Percentiles rank a stretch among this genome's conserved stretches.
These are phyloP conservation scores for Lenzites betulinus DNA, from an alignment of 768 basidiomycete genomes.

Conservation along the genomic window DNA sequence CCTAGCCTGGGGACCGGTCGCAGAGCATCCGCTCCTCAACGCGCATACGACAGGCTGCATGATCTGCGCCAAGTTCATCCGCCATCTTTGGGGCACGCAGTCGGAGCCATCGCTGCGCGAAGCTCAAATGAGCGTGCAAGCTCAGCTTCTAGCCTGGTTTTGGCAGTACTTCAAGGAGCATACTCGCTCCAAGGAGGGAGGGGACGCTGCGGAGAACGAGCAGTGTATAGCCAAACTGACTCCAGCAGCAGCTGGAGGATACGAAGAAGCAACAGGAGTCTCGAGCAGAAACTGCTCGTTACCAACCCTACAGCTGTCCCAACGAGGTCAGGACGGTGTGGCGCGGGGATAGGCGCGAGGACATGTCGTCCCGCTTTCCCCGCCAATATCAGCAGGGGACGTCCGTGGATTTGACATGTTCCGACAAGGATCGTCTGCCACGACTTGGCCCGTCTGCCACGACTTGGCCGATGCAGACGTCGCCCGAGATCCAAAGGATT, in stretches of 20 bases:
- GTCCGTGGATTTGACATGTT: too few relatives aligned
- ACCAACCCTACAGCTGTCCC: neutral
- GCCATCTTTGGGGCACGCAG: neutral
- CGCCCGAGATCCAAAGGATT: too few relatives aligned
- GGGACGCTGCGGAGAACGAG: neutral
- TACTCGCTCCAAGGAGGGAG: neutral
- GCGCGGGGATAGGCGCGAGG: neutral
- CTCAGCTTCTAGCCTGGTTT: neutral
- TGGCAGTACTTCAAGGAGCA: constrained; percentile 1
- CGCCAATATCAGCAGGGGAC: too few relatives aligned
- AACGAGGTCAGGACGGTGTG: neutral
- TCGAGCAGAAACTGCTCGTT: neutral
- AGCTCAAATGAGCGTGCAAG: neutral
- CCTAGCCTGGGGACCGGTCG: too few relatives aligned
- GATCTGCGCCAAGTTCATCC: neutral
- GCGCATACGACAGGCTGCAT: neutral
- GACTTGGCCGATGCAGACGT: neutral
- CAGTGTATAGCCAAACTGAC: neutral
- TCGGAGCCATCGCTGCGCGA: neutral
- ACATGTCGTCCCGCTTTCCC: too few relatives aligned
- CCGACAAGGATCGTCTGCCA: too few relatives aligned
- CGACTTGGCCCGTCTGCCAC: neutral
- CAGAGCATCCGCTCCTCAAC: neutral
- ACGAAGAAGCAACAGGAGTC: neutral
- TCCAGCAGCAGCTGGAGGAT: too few relatives aligned